Percentiles rank a stretch among this genome's conserved stretches.
These are phyloP conservation scores for Fusarium clavum DNA, from an alignment of 2,329 filamentous ascomycete species.

Conservation along the genomic window DNA sequence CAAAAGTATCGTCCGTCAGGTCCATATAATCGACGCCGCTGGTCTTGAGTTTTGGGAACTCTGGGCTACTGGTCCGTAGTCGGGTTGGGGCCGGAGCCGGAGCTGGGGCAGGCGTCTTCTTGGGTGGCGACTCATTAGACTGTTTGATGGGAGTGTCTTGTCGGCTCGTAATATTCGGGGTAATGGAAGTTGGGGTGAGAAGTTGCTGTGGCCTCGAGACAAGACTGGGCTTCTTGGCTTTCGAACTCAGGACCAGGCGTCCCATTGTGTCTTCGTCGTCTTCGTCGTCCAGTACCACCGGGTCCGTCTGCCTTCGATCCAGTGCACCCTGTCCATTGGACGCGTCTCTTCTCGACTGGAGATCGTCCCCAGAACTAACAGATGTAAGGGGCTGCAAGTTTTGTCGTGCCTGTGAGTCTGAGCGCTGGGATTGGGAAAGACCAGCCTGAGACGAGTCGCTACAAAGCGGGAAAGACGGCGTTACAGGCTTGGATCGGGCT, in stretches of 20 bases:
- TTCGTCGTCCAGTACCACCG: conserved; percentile 45
- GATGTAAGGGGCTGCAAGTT: conserved; percentile 1
- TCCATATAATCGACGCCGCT: conserved; percentile 56
- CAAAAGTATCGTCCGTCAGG: conserved; percentile 53
- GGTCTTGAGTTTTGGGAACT: conserved; percentile 52
- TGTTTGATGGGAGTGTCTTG: conserved; percentile 26
- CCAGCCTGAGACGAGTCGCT: conserved; percentile 44
- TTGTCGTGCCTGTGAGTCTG: conserved; percentile 18
- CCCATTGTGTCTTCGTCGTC: conserved; percentile 57
- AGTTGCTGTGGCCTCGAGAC: conserved; percentile 55
- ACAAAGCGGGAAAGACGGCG: conserved; percentile 53
- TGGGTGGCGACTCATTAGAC: conserved; percentile 41
- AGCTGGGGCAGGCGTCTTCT: conserved; percentile 35
- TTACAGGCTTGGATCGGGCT: conserved; percentile 55
- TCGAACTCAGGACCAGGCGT: conserved; percentile 57
- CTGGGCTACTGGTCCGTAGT: conserved; percentile 43
- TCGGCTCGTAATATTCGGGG: conserved; percentile 35
- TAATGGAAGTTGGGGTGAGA: conserved; percentile 53
- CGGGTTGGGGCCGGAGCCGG: conserved; percentile 15
- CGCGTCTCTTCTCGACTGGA: conserved; percentile 8
- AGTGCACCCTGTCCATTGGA: conserved; percentile 41
- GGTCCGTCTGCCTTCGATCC: conserved; percentile 43
- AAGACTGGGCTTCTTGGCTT: conserved; percentile 59
- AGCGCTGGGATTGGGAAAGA: conserved; percentile 45
- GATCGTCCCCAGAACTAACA: conserved; percentile 7